These are phyloP conservation scores for Stellera chamaejasme DNA, from an alignment of 345 rosid genomes.

Conservation along the genomic window DNA sequence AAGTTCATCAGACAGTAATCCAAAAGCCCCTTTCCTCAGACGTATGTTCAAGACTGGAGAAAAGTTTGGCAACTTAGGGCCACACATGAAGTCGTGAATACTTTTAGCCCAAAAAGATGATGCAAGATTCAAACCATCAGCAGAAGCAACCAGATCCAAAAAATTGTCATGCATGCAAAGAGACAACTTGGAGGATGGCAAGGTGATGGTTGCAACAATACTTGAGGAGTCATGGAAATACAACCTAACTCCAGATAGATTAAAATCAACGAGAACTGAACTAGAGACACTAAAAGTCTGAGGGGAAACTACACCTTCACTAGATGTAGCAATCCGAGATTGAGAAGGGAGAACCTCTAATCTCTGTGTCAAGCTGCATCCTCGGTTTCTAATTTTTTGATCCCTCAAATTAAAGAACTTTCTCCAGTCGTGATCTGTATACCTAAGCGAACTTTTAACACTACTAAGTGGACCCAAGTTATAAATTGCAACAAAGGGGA, in stretches of 20 bases:
- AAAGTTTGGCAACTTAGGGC: slow-evolving; percentile 38
- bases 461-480: slow-evolving; percentile 43
- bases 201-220: slow-evolving; percentile 51
- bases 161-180: slow-evolving; percentile 33
- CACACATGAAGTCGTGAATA: slow-evolving; percentile 59
- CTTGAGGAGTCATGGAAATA: slow-evolving; percentile 83
- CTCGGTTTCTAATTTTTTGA: slow-evolving; percentile 26
- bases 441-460: slow-evolving; percentile 44
- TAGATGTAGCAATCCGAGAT: slow-evolving; percentile 16
- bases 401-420: slow-evolving; percentile 32
- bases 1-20: slow-evolving; percentile 38
- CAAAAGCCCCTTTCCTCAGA: slow-evolving; percentile 41
- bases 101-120: slow-evolving; percentile 57
- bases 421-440: slow-evolving; percentile 51
- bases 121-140: slow-evolving; percentile 52
- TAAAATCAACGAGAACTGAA: slow-evolving; percentile 34
- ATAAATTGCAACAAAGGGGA: slow-evolving; percentile 53
- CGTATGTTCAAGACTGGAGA: slow-evolving; percentile 64
- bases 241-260: slow-evolving; percentile 40
- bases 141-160: slow-evolving; percentile 62
- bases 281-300: slow-evolving; percentile 21
- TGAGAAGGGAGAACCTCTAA: slow-evolving; percentile 10
- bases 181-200: slow-evolving; percentile 42
- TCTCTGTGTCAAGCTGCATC: slow-evolving; percentile 24
- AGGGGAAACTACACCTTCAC: slow-evolving; percentile 18